Conservation (phyloP, 805 yeast genomes). For the Ogataea pilisensis region DNA sequence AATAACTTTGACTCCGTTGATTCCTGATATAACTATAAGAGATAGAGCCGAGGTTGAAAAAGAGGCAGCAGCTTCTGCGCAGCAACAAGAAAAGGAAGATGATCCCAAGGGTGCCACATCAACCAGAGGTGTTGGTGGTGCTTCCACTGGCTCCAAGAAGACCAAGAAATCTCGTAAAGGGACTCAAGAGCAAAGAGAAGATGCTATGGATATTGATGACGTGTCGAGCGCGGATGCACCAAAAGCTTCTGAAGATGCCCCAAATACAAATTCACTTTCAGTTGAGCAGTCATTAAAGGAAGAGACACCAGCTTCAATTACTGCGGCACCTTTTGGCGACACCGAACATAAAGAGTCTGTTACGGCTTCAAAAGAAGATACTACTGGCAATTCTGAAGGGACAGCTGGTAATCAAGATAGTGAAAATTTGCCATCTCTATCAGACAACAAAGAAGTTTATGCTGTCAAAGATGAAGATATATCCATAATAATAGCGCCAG, state of each 20-base stretch:
- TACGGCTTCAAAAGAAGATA: background rate
- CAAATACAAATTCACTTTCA: background rate
- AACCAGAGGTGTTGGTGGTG: constrained; percentile 31
- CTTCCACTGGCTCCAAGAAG: constrained; percentile 27
- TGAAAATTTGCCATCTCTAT: background rate
- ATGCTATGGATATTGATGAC: background rate
- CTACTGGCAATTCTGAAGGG: background rate
- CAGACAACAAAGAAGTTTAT: background rate
- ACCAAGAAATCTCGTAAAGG: constrained; percentile 39
- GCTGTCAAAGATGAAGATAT: background rate
- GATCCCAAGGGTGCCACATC: constrained; percentile 23
- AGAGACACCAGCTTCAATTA: background rate
- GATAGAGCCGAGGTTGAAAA: constrained; percentile 68
- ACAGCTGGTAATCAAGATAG: background rate
- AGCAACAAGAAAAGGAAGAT: constrained; percentile 34
- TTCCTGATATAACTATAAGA: constrained; percentile 82
- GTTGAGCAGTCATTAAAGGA: too few relatives aligned
- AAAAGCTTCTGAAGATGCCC: background rate
- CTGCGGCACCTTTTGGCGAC: background rate
- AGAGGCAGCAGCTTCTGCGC: constrained; percentile 47
- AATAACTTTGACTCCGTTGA: constrained; percentile 65
- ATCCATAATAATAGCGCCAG: background rate
- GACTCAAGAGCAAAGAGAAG: constrained; percentile 14
- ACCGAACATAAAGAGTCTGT: background rate
- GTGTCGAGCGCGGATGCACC: constrained; percentile 4